Conservation (phyloP, 2,329 filamentous ascomycete genomes). For the Drechslerella dactyloides region DNA sequence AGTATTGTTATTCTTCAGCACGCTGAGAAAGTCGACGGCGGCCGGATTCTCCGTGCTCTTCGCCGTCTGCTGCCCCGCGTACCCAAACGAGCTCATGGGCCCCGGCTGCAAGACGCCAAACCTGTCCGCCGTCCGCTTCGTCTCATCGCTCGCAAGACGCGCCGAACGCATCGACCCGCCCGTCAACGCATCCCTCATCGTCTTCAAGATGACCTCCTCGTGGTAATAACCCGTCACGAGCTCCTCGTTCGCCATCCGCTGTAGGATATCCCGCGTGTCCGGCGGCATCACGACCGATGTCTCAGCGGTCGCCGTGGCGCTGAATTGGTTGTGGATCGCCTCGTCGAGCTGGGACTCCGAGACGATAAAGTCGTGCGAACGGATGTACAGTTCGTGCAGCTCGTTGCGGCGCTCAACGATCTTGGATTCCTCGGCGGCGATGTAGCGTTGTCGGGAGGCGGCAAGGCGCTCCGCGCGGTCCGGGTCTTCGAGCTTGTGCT, state of each 20-base stretch:
- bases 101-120: neutral
- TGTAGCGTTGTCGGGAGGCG: slow-evolving; percentile 57
- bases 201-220: slow-evolving; percentile 20
- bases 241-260: slow-evolving; percentile 4
- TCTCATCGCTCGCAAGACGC: neutral
- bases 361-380: slow-evolving; percentile 84
- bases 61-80: neutral
- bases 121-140: neutral
- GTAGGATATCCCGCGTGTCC: slow-evolving; percentile 7
- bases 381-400: slow-evolving; percentile 87
- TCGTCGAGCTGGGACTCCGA: slow-evolving; percentile 76
- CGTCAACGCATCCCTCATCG: slow-evolving; percentile 25
- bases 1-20: too few relatives aligned
- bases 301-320: slow-evolving; percentile 53
- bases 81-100: neutral
- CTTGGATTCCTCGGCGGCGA: slow-evolving; percentile 60
- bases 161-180: slow-evolving; percentile 25
- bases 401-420: slow-evolving; percentile 70
- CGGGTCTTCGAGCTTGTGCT: slow-evolving; percentile 68
- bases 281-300: slow-evolving; percentile 8
- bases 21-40: too few relatives aligned
- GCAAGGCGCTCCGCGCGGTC: slow-evolving; percentile 62
- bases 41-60: too few relatives aligned
- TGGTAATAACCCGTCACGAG: neutral
- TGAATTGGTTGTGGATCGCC: slow-evolving; percentile 73